phyloP scores from a whole-genome alignment of 108 stramenopile species.

The Cyclotella cryptica region DNA sequence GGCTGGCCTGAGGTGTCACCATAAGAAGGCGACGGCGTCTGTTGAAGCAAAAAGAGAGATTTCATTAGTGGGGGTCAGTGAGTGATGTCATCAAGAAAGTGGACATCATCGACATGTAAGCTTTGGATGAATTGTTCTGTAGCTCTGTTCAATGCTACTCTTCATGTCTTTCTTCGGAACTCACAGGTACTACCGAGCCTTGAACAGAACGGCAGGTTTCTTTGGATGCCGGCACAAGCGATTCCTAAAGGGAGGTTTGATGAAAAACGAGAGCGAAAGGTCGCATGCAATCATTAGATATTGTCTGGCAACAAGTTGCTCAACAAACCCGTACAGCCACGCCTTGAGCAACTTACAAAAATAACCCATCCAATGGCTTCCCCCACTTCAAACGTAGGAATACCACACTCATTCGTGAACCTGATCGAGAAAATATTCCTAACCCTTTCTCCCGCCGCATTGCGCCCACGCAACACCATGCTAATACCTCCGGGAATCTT shows the following conservation, averaged over 20 bases:
- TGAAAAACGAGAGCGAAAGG: conserved; percentile 1
- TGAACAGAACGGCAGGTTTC: conserved; percentile 27
- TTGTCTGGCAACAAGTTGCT: no score
- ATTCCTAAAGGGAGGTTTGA: conserved; percentile 3
- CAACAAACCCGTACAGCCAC: no score
- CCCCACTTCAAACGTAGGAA: conserved; percentile 42
- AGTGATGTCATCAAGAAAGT: no score
- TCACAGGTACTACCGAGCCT: conserved; percentile 6
- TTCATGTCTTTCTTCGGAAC: not conserved
- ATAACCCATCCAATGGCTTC: conserved; percentile 52
- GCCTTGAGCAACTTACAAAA: conserved; percentile 41
- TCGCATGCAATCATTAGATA: not conserved
- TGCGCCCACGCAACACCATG: conserved; percentile 44
- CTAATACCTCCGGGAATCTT: conserved; percentile 35
- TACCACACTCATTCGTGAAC: conserved; percentile 46
- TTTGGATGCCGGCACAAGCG: conserved; percentile 31
- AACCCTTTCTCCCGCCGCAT: conserved; percentile 28
- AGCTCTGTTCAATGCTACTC: no score
- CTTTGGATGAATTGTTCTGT: no score
- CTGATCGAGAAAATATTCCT: conserved; percentile 48
- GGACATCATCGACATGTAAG: no score
- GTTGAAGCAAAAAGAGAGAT: no score
- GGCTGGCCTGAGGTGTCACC: no score
- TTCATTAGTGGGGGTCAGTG: no score
- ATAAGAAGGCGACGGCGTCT: no score